Evolutionary conservation across 768 basidiomycete genomes (phyloP).

Genomic region (Scleroderma citrinum): DNA sequence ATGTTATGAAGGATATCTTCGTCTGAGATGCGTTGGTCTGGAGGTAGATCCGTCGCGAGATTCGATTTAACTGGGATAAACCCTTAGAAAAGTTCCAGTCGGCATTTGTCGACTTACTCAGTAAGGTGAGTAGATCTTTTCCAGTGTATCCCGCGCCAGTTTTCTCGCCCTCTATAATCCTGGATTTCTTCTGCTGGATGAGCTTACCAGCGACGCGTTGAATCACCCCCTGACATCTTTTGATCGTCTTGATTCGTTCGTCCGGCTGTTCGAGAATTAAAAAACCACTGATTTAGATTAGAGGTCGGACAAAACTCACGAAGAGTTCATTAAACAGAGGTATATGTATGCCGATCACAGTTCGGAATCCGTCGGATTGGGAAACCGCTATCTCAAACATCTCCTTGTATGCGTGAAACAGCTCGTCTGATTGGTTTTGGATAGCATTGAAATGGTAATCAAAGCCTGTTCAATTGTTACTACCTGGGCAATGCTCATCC

Average conservation of each 20-base stretch:
- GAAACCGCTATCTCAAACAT: slow-evolving; percentile 75
- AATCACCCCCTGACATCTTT: slow-evolving; percentile 57
- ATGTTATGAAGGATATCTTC: slow-evolving; percentile 82
- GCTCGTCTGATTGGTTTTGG: slow-evolving; percentile 68
- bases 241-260: slow-evolving; percentile 40
- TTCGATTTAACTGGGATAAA: slow-evolving; percentile 71
- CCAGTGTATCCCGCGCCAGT: slow-evolving; percentile 47
- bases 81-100: slow-evolving; percentile 5
- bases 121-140: slow-evolving; percentile 70
- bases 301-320: slow-evolving; percentile 35
- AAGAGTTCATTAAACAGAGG: slow-evolving; percentile 51
- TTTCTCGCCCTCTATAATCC: slow-evolving; percentile 56
- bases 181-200: slow-evolving; percentile 73
- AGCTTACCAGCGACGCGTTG: slow-evolving; percentile 66
- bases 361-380: slow-evolving; percentile 41
- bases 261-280: slow-evolving; percentile 43
- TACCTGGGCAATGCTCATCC: background rate
- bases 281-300: background rate
- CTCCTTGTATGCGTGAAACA: slow-evolving; percentile 76
- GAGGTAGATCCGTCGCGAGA: slow-evolving; percentile 58
- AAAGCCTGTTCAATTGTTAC: slow-evolving; percentile 50
- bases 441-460: slow-evolving; percentile 85
- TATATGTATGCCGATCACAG: slow-evolving; percentile 49
- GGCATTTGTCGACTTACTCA: slow-evolving; percentile 47
- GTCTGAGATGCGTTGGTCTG: slow-evolving; percentile 74